Base-by-base conservation (phyloP, 2,329 filamentous ascomycete genomes). In the Diaporthe sp. region DNA sequence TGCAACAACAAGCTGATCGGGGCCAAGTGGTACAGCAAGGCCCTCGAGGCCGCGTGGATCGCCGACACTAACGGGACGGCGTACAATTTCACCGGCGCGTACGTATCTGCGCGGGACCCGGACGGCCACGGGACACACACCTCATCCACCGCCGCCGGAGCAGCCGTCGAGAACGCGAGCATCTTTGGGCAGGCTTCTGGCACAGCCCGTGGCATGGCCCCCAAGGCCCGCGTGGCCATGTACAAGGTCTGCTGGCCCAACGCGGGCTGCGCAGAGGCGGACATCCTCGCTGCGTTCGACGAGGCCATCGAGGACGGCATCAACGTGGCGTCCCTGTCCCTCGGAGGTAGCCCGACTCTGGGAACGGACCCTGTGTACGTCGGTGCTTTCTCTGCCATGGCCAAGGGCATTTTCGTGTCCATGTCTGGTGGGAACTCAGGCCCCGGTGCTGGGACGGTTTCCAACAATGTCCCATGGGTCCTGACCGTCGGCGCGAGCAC, bases 1-100 rank as follows among this genome's bases (percentile, higher is more conserved):
- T 78, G 77, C 47, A 78, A 78, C 72, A 74, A 68, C 20, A 78
- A 78, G 58, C 65, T 78, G 28, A 68, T 78, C 20, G 77, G 77
- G 28, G 77, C 76, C 13, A 73, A 72, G 31, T 61, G 53, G 34
- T 77, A 67, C 37, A 76, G 39, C 39, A 76, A 74, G 53, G 77
- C 67, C 0, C 76, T 76, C 25, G 77, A 76, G 15, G 58, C 74
- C 2, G 71, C 25, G 0, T 74, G 57, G 39, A 44, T 74, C 17
- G 31, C 65, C 13, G 65, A n/a, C 2, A 75, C 73, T 42, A 51
- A 73, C 7, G 65, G 65, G 2, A 68, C 65, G 13, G 60, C 71
- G 13, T 73, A 51, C 34, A 63, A 73, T 9, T 73, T 60, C 15
- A 63, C 71, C 2, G 71, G 53, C 1, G 34, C 57, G 15, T 73